Evolutionary conservation across 75 land plant species (phyloP), one percentile per base, ranked within the genome.

Genomic region (Cunninghamia lanceolata): DNA sequence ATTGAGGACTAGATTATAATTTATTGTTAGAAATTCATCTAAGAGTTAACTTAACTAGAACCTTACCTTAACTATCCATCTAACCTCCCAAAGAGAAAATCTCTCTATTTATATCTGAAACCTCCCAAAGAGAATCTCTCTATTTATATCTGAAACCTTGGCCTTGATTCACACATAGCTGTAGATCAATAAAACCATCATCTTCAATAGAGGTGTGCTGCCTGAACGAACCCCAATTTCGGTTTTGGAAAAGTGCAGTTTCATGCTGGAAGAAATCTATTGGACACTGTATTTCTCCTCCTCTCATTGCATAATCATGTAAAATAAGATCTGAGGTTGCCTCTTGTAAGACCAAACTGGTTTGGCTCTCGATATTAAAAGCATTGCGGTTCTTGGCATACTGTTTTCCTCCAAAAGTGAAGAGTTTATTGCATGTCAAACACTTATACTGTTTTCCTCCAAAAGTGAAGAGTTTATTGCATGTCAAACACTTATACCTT

Each of bases 401-500:
- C 14, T 76, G 79, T 15, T 32, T 32, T 54, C 83, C 83, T 82
- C 54, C 83, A 0, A 82, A 28, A 82, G 83, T 82, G 53, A 82
- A 82, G 21, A 45, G 17, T 6, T 0, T 25, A 40, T 82, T 82
- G 83, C 54, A 46, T 16, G 50, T 13, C 11, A 82, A n/a, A n/a
- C n/a, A n/a, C n/a, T n/a, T n/a, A 76, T 76, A 14, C 14, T 76
- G 79, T 15, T 32, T 32, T 54, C 83, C 83, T 82, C 54, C 83
- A 0, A 82, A 28, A 82, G 83, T 82, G 53, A 82, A 82, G 21
- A 45, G 17, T 6, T 0, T 25, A 40, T 82, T 82, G 83, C 54
- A 46, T 16, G 50, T 13, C 11, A 82, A 5, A 14, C 53, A 82
- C 13, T 46, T 43, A 32, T 46, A 82, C 17, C 53, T 43, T n/a